Evolutionary conservation across 192 early-diverging fungal species (phyloP), one percentile per base, ranked within the genome.

Genomic region (Rhizophlyctis rosea): DNA sequence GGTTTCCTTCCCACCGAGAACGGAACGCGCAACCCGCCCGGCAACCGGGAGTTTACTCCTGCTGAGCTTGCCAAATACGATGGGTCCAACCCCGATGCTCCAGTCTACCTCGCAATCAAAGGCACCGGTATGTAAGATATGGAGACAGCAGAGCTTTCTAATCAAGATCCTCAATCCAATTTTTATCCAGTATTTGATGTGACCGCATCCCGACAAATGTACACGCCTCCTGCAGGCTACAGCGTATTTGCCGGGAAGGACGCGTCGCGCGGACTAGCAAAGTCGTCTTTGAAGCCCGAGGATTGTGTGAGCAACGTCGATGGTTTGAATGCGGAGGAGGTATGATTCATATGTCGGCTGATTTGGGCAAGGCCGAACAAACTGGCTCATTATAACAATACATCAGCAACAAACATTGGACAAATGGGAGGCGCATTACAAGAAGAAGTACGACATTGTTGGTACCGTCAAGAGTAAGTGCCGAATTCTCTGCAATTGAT

Each of bases 31-130:
- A 16, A 27, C 5, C 52, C 64, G 3, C 65, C 68, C 5, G 68
- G 64, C 13, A 70, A 33, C 33, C 65, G 57, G 32, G 24, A 25
- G 5, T 85, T 87, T 59, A 86, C 75, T 13, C 67, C 75, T 5
- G 57, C 64, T 13, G 86, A 91, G 66, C 83, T 91, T 11, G 64
- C 76, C 9, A 61, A 82, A 58, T 82, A 76, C 64, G 76, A 91
- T 61, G 90, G 90, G 29, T 60, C 64, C 11, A 79, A 90, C 50
- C 35, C 73, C 0, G 64, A 66, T 31, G 44, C 61, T 50, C 82
- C 88, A 9, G 83, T 93, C 60, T 93, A 91, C 62, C 77, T 93
- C n/a, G 91, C 88, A 3, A 75, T 93, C 54, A 93, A 92, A 71
- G 88, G 91, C 7, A 84, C 76, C 53, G 80, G 73, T 74, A 65